phyloP scores from a whole-genome alignment of 2,329 filamentous ascomycete genomes.

The Cyphellophora europaea region DNA sequence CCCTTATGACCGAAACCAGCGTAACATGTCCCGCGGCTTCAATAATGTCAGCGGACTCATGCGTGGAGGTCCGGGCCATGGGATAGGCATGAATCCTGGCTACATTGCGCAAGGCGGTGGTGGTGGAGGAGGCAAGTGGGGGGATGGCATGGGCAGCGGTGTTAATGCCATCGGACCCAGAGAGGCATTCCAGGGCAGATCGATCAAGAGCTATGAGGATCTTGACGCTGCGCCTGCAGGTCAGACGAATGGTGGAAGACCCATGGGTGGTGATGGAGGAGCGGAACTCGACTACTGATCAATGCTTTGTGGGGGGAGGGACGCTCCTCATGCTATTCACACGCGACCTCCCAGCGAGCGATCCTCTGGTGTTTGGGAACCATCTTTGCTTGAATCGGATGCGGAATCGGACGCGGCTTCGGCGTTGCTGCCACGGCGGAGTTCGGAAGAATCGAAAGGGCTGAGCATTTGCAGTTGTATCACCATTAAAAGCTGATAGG shows the following conservation, averaged over 20 bases:
- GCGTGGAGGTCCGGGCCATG: constrained; percentile 27
- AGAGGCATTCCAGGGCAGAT: constrained; percentile 86
- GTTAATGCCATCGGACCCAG: constrained; percentile 69
- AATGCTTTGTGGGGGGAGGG: no score
- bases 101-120: constrained; percentile 31
- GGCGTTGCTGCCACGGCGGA: no score
- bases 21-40: constrained; percentile 23
- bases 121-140: constrained; percentile 51
- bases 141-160: constrained; percentile 63
- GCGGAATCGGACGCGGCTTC: no score
- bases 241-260: constrained; percentile 21
- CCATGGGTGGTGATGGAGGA: constrained; percentile 14
- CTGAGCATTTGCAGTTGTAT: no score
- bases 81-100: constrained; percentile 34
- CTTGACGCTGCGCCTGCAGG: constrained; percentile 59
- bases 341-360: no score
- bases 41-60: constrained; percentile 24
- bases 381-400: no score
- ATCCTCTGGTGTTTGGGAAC: no score
- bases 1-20: constrained; percentile 52
- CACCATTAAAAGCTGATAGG: no score
- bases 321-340: no score
- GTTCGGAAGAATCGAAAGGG: no score
- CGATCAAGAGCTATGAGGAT: constrained; percentile 94
- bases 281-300: constrained; percentile 18